Evolutionary conservation across 139 green algal species (phyloP).

Genomic region (Asterochloris erici): DNA sequence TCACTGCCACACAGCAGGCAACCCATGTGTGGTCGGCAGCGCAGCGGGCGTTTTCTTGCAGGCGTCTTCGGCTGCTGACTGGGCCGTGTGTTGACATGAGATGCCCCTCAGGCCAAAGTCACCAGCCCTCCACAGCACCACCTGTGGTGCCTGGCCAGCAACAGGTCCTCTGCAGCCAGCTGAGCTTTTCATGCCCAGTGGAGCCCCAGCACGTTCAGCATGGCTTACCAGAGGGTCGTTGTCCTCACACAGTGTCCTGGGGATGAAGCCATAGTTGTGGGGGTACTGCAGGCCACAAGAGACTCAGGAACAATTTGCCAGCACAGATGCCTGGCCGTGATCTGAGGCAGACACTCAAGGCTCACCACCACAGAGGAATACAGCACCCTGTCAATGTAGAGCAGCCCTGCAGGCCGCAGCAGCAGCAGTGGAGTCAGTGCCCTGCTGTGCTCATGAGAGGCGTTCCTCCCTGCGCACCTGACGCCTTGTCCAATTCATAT

Average conservation of each 20-base stretch:
- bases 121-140: no score
- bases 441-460: not conserved
- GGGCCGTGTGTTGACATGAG: no score
- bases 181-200: not conserved
- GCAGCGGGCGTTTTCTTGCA: no score
- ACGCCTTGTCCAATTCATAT: constrained; percentile 92
- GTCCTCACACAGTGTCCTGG: constrained; percentile 94
- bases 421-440: not conserved
- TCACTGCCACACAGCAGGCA: no score
- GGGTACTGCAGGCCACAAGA: constrained; percentile 65
- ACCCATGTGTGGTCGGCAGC: no score
- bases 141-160: no score
- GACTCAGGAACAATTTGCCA: not conserved
- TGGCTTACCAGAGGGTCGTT: constrained; percentile 74
- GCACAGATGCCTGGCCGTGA: no score
- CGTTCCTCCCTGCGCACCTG: constrained; percentile 24
- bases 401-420: constrained; percentile 27
- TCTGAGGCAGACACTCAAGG: no score
- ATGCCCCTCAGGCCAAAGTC: no score
- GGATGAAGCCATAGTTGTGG: constrained; percentile 93
- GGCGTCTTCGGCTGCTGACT: no score
- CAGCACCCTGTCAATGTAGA: constrained; percentile 88
- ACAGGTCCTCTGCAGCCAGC: not conserved
- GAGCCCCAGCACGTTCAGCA: not conserved
- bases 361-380: constrained; percentile 82